These are phyloP conservation scores for Ulmus americana DNA, from an alignment of 331 rosid species.

Conservation along the genomic window DNA sequence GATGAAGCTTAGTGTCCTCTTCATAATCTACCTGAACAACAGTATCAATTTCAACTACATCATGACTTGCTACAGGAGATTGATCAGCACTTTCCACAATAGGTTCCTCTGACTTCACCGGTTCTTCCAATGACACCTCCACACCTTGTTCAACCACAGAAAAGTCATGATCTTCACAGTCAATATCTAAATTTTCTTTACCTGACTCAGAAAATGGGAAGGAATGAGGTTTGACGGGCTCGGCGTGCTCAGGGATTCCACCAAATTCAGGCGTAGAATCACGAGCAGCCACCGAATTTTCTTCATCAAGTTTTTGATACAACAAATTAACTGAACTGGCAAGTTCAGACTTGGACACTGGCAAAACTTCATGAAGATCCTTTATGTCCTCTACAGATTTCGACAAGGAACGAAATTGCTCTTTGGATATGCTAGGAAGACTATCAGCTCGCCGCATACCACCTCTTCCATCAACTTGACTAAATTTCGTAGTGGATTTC, in stretches of 20 bases:
- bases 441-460: constrained; percentile 35
- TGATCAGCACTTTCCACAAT: constrained; percentile 34
- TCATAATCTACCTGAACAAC: constrained; percentile 32
- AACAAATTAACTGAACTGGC: constrained; percentile 64
- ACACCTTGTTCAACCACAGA: constrained; percentile 45
- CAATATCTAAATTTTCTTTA: constrained; percentile 35
- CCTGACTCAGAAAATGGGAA: constrained; percentile 32
- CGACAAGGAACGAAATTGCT: constrained; percentile 18
- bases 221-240: constrained; percentile 28
- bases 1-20: constrained; percentile 25
- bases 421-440: constrained; percentile 32
- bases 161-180: constrained; percentile 38
- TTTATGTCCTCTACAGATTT: constrained; percentile 46
- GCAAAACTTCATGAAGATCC: constrained; percentile 81
- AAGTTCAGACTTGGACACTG: constrained; percentile 51
- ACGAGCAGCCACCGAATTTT: constrained; percentile 21
- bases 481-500: constrained; percentile 22
- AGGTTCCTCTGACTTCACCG: constrained; percentile 29
- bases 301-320: constrained; percentile 44
- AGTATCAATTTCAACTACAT: constrained; percentile 29
- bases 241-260: constrained; percentile 30
- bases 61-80: constrained; percentile 26
- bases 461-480: constrained; percentile 35
- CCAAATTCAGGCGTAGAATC: constrained; percentile 32
- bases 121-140: constrained; percentile 39